Base-by-base conservation (phyloP, 139 green algal genomes). In the Spirogloea muscicola region DNA sequence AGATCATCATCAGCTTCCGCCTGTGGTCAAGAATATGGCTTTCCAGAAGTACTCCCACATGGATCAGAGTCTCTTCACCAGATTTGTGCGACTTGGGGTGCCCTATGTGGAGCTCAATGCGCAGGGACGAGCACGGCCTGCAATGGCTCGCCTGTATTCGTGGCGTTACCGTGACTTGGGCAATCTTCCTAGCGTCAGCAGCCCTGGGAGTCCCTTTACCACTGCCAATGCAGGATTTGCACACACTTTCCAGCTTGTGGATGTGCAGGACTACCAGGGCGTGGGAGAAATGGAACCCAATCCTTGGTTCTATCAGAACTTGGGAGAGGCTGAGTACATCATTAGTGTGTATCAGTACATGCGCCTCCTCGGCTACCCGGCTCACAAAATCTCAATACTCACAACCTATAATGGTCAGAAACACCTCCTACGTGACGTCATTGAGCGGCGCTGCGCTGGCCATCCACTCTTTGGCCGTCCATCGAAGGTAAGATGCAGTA, bases 371-470 rank as follows among this genome's bases (percentile, higher is more conserved):
- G 94, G 94, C 18, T 97, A 98, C 84, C 93, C 92, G 2, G 89
- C 91, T 1, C 16, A 84, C 36, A 91, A 89, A 48, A 98, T 99
- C 64, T 89, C 87, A 55, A 93, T 99, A 61, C 85, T 99, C 4
- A 97, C 94, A 38, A 99, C 94, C 25, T 99, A 99, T 88, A 96
- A 96, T 75, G 94, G 94, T 2, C 94, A 99, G 84, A 94, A 94
- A 69, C 84, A 90, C n/a, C 87, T 99, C 34, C 75, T 99, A 34
- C 67, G 83, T 5, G 94, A 99, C 70, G 91, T 99, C 1, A 51
- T 99, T 4, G 86, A 93, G 82, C 70, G 80, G 55, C 88, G 91
- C 40, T 99, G 94, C 69, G 90, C 89, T 1, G 29, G 44, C 3
- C 83, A 98, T 81, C 90, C 89, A 3, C 75, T 88, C 21, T 95